A percentile compares a stretch with the other conserved stretches of the same genome.
Conservation (phyloP, 164 flowering plant genomes). For the Vitis vinifera region DNA sequence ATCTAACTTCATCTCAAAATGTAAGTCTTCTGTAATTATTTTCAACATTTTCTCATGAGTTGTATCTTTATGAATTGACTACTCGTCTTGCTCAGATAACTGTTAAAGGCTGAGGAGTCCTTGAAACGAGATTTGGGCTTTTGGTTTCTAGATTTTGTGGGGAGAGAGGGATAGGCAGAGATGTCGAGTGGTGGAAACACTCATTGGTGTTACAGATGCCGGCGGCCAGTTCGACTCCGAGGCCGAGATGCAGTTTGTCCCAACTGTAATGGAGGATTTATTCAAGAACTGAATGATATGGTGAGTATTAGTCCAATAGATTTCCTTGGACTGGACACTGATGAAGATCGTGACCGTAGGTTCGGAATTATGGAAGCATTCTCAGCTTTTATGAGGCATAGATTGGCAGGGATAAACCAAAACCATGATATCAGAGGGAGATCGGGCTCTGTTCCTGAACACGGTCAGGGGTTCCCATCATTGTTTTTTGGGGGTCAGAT, state of each 20-base stretch:
- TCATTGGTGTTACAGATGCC: slow-evolving; percentile 84
- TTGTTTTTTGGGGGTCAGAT: slow-evolving; percentile 77
- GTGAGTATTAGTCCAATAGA: slow-evolving; percentile 38
- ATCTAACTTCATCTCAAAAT: no score
- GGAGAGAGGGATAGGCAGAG: slow-evolving; percentile 16
- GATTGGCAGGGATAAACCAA: slow-evolving; percentile 40
- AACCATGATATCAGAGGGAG: slow-evolving; percentile 49
- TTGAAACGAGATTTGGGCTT: slow-evolving; percentile 3
- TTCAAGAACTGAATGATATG: slow-evolving; percentile 67
- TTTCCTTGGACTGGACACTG: slow-evolving; percentile 38
- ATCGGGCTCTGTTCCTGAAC: slow-evolving; percentile 37
- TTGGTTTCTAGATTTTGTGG: neutral
- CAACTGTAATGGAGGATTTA: slow-evolving; percentile 64
- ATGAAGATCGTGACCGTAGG: slow-evolving; percentile 48
- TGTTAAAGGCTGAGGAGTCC: slow-evolving; percentile 4
- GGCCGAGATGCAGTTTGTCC: slow-evolving; percentile 53
- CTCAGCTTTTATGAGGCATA: slow-evolving; percentile 70
- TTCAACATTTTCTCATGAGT: no score
- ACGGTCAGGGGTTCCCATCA: slow-evolving; percentile 47
- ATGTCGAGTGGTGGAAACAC: slow-evolving; percentile 70
- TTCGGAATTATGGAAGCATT: slow-evolving; percentile 67
- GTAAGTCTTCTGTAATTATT: no score
- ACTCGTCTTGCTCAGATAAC: neutral
- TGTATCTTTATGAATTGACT: no score
- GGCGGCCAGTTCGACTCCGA: slow-evolving; percentile 55